phyloP scores from a whole-genome alignment of 148 eudicot genomes.

The Silene latifolia region DNA sequence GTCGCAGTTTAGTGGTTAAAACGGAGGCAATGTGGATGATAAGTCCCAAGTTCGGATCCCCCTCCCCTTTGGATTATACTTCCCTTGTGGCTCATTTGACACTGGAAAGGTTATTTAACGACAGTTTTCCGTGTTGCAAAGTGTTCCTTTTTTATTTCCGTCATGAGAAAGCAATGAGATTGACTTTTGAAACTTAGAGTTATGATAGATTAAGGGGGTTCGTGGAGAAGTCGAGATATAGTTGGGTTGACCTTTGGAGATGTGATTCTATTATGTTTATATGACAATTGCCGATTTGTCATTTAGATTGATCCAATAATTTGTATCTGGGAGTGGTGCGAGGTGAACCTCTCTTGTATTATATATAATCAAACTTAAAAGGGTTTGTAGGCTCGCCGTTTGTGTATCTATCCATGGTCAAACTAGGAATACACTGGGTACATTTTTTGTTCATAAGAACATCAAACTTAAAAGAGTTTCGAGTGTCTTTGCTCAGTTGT shows the following conservation, averaged over 20 bases:
- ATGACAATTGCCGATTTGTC: background rate
- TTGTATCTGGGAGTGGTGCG: background rate
- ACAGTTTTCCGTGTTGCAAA: too few species aligned
- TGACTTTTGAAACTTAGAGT: background rate
- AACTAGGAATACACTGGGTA: background rate
- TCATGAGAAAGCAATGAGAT: too few species aligned
- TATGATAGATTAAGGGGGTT: background rate
- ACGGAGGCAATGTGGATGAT: background rate
- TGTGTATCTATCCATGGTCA: background rate
- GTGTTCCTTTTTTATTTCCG: too few species aligned
- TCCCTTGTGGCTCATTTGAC: too few species aligned
- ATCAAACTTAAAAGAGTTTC: background rate
- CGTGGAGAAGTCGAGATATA: background rate
- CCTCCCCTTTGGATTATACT: background rate
- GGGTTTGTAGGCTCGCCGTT: background rate
- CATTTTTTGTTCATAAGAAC: too few species aligned
- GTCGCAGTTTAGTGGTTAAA: too few species aligned
- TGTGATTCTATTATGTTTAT: background rate
- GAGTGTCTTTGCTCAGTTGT: background rate
- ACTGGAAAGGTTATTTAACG: too few species aligned
- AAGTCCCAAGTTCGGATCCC: background rate
- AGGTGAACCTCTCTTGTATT: too few species aligned
- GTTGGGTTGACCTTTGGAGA: slow-evolving; percentile 14
- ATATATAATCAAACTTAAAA: background rate
- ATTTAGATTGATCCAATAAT: background rate